Conservation (phyloP, 2,329 filamentous ascomycete species). For the Dactylonectria estremocensis region DNA sequence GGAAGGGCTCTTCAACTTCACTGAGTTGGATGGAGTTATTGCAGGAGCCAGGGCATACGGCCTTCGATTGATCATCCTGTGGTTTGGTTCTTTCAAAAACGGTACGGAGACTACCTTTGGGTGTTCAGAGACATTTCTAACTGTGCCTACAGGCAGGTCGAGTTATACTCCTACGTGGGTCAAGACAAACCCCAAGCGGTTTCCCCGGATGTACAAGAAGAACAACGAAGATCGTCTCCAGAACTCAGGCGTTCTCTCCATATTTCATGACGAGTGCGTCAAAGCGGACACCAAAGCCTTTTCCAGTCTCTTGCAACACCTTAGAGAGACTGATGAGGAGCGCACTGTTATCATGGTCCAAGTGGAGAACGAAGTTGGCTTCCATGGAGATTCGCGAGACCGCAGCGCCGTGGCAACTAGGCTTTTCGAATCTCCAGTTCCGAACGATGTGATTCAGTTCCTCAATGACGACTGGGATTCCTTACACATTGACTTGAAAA, state of each 20-base stretch:
- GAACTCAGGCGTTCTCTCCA: conserved; percentile 48
- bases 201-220: conserved; percentile 46
- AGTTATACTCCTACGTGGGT: conserved; percentile 21
- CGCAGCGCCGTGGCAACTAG: conserved; percentile 55
- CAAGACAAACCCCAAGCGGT: conserved; percentile 40
- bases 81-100: conserved; percentile 52
- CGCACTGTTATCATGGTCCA: conserved; percentile 67
- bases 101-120: conserved; percentile 35
- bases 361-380: conserved; percentile 66
- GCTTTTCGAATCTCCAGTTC: conserved; percentile 22
- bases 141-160: conserved; percentile 38
- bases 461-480: conserved; percentile 11
- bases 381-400: conserved; percentile 65
- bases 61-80: conserved; percentile 47
- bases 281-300: conserved; percentile 45
- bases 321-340: conserved; percentile 57
- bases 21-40: conserved; percentile 51
- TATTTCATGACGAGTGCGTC: conserved; percentile 25
- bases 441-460: conserved; percentile 15
- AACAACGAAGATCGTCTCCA: conserved; percentile 44
- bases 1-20: conserved; percentile 52
- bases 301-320: conserved; percentile 45
- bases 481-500: conserved; percentile 17
- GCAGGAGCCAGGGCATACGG: conserved; percentile 45
- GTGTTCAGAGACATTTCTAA: background rate